These are phyloP conservation scores for Apophysomyces trapeziformis DNA, from an alignment of 371 early-diverging fungal genomes.

Conservation along the genomic window DNA sequence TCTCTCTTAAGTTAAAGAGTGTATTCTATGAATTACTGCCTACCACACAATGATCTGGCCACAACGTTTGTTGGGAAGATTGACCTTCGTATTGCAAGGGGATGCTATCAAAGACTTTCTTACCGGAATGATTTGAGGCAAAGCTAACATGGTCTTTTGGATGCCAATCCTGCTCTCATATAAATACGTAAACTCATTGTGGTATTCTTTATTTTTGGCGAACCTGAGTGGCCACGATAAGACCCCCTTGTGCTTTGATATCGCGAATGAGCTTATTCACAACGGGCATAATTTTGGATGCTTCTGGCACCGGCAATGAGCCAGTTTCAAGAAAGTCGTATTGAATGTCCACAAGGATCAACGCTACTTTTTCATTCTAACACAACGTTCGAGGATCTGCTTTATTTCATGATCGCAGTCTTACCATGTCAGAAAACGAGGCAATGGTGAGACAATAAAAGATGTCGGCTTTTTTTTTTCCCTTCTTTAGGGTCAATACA, in stretches of 20 bases:
- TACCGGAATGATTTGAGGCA: conserved; percentile 37
- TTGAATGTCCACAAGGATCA: conserved; percentile 51
- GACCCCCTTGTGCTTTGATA: conserved; percentile 23
- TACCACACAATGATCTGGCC: conserved; percentile 57
- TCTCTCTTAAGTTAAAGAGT: not conserved
- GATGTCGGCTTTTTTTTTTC: not conserved
- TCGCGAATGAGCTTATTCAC: conserved; percentile 33
- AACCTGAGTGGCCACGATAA: conserved; percentile 47
- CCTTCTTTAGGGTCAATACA: not conserved
- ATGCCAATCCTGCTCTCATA: conserved; percentile 46
- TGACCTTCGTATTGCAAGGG: conserved; percentile 35
- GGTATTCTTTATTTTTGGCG: no score
- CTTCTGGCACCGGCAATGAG: conserved; percentile 38
- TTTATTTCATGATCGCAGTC: not conserved
- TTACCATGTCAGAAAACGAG: conserved; percentile 10
- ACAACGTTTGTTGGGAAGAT: conserved; percentile 31
- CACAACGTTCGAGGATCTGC: not conserved
- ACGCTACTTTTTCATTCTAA: conserved; percentile 26
- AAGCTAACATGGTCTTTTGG: conserved; percentile 48
- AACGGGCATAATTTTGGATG: conserved; percentile 30
- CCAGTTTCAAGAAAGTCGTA: conserved; percentile 50
- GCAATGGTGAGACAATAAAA: conserved; percentile 13
- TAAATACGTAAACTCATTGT: not conserved
- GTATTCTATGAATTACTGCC: not conserved
- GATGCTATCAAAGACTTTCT: conserved; percentile 31